Evolutionary conservation across 768 basidiomycete genomes (phyloP).

Genomic region (Gelatoporia subvermispora): DNA sequence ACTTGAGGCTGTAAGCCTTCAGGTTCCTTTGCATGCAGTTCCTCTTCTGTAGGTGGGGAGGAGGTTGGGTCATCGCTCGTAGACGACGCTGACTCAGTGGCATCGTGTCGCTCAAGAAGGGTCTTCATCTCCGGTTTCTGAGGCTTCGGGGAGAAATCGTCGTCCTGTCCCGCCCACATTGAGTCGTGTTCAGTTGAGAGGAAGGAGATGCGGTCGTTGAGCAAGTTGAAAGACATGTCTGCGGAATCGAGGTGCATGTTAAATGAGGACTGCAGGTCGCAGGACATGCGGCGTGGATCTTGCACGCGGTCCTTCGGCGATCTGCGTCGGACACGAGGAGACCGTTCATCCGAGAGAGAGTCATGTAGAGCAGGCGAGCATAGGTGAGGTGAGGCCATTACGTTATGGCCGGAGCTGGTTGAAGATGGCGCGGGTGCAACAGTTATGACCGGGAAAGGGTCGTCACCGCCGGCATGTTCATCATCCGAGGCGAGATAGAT

Average conservation of each 20-base stretch:
- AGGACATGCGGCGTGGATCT: slow-evolving; percentile 25
- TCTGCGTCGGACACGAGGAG: neutral
- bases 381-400: too few relatives aligned
- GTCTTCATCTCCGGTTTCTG: slow-evolving; percentile 17
- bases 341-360: neutral
- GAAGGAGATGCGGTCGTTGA: slow-evolving; percentile 33
- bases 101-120: too few relatives aligned
- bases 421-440: slow-evolving; percentile 4
- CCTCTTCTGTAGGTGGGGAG: too few relatives aligned
- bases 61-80: too few relatives aligned
- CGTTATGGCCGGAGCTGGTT: too few relatives aligned
- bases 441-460: neutral
- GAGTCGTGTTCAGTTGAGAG: slow-evolving; percentile 20
- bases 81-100: too few relatives aligned
- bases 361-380: neutral
- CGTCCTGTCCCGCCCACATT: slow-evolving; percentile 18
- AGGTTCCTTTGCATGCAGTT: too few relatives aligned
- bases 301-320: slow-evolving; percentile 3
- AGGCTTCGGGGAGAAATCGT: slow-evolving; percentile 22
- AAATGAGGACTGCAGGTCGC: slow-evolving; percentile 32
- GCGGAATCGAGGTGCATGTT: slow-evolving; percentile 28
- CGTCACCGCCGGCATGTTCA: neutral
- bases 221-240: slow-evolving; percentile 30
- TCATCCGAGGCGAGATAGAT: neutral
- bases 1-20: too few relatives aligned